A percentile compares a stretch with the other conserved stretches of the same genome.
Conservation (phyloP, 2,329 filamentous ascomycete genomes). For the Pleurostoma richardsiae region DNA sequence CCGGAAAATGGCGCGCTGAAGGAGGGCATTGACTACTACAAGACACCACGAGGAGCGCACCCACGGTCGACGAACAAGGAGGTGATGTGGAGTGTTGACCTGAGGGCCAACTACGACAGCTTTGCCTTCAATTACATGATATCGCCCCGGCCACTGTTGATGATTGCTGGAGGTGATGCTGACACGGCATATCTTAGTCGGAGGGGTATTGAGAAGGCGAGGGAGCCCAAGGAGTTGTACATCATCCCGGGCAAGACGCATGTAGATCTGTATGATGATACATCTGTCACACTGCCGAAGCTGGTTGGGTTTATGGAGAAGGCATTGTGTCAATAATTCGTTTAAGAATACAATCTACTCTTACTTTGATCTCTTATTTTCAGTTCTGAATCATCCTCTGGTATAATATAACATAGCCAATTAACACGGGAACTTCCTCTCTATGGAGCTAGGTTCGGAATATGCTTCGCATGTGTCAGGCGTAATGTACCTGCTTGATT, state of each 20-base stretch:
- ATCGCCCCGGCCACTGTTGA: slow-evolving; percentile 17
- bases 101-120: slow-evolving; percentile 17
- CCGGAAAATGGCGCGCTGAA: background rate
- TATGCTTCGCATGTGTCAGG: no score
- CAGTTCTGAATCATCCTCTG: no score
- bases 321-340: no score
- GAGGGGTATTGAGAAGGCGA: slow-evolving; percentile 4
- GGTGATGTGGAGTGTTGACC: slow-evolving; percentile 14
- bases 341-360: no score
- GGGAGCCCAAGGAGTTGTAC: slow-evolving; percentile 11
- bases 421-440: no score
- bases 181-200: slow-evolving; percentile 5
- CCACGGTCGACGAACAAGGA: slow-evolving; percentile 12
- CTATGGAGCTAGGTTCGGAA: no score
- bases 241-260: slow-evolving; percentile 7
- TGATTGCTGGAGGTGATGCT: slow-evolving; percentile 10
- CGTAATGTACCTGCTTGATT: no score
- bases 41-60: slow-evolving; percentile 13
- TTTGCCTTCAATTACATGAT: slow-evolving; percentile 17
- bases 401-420: no score
- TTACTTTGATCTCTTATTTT: no score
- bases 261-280: slow-evolving; percentile 11
- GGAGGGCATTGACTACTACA: slow-evolving; percentile 14
- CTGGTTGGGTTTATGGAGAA: slow-evolving; percentile 6
- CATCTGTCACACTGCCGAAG: slow-evolving; percentile 4